Percentiles rank a stretch among this genome's conserved stretches.
phyloP scores from a whole-genome alignment of 1,284 basidiomycete genomes.

The Sutorius eximius region DNA sequence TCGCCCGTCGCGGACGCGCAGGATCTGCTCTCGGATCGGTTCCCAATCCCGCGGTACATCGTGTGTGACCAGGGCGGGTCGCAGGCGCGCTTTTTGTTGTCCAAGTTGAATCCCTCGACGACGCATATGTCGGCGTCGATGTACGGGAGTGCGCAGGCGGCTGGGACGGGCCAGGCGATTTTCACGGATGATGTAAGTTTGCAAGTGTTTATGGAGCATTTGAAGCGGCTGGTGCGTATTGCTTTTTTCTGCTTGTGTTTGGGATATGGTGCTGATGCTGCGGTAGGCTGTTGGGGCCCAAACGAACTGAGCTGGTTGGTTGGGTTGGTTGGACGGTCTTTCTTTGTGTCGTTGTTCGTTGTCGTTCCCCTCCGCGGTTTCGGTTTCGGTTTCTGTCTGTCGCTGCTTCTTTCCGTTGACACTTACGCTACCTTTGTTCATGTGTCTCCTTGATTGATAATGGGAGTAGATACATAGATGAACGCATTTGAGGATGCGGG shows the following conservation, averaged over 20 bases:
- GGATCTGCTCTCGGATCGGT: slow-evolving; percentile 93
- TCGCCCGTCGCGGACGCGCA: slow-evolving; percentile 80
- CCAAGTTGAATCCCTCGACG: slow-evolving; percentile 96
- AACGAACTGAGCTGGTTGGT: slow-evolving; percentile 49
- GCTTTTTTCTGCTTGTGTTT: background rate
- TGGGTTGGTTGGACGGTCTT: background rate
- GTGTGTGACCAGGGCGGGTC: slow-evolving; percentile 97
- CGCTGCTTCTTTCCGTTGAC: background rate
- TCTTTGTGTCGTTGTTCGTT: background rate
- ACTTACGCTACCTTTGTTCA: slow-evolving; percentile 19
- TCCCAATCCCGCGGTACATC: slow-evolving; percentile 97
- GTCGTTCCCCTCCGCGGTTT: no score
- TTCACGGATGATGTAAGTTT: slow-evolving; percentile 99
- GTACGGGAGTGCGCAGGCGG: slow-evolving; percentile 70
- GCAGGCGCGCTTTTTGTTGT: slow-evolving; percentile 95
- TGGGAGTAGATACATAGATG: slow-evolving; percentile 19
- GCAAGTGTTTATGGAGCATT: slow-evolving; percentile 95
- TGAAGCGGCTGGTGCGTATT: slow-evolving; percentile 77
- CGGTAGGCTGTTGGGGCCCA: slow-evolving; percentile 68
- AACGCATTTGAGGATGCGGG: background rate
- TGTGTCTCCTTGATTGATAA: slow-evolving; percentile 12
- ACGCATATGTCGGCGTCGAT: slow-evolving; percentile 93
- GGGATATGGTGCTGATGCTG: slow-evolving; percentile 3
- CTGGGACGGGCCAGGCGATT: slow-evolving; percentile 84
- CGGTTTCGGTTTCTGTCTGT: no score